Evolutionary conservation across 106 monocot genomes (phyloP), one percentile per base, ranked within the genome.

Genomic region (Dendrobium chrysotoxum): DNA sequence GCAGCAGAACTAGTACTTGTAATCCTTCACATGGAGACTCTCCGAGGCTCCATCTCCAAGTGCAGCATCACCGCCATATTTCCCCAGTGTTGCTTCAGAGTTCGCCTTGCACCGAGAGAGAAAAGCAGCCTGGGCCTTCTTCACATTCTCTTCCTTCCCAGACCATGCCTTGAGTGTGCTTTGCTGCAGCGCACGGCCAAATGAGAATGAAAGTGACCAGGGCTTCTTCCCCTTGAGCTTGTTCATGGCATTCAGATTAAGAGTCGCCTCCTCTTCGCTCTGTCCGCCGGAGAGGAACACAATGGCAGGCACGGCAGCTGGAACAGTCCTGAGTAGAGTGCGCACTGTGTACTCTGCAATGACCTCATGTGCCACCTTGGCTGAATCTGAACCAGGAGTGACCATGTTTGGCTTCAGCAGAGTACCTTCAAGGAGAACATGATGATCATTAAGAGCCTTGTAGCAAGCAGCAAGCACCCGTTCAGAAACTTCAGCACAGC

Each of bases 361-460:
- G 4, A 88, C 79, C 76, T 88, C 81, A 3, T 82, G 85, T 2
- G 84, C 76, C 31, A 88, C 88, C 80, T 88, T 88, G 26, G 79
- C 40, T 0, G 85, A 40, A 0, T 88, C 88, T 0, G 85, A 88
- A 4, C 85, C 88, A 0, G 85, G 88, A 17, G 85, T 88, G 40
- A 88, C 88, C 88, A 88, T 88, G 81, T 85, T 88, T 0, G 88
- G 88, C 55, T 88, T 88, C 83, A 88, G 38, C 4, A 85, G 67
- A 9, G 78, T 78, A 1, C 88, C 88, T 58, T 88, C 85, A 38
- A 85, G 68, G 5, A 88, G 88, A 8, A 88, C 88, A 35, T 88
- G 77, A 53, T 85, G 88, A 21, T 85, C 85, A 28, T 88, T 85
- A 12, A 88, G 83, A 9, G 85, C 85, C 70, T 85, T 88, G 78